Base-by-base conservation (phyloP, 2,329 filamentous ascomycete genomes). In the Colletotrichum somersetense region DNA sequence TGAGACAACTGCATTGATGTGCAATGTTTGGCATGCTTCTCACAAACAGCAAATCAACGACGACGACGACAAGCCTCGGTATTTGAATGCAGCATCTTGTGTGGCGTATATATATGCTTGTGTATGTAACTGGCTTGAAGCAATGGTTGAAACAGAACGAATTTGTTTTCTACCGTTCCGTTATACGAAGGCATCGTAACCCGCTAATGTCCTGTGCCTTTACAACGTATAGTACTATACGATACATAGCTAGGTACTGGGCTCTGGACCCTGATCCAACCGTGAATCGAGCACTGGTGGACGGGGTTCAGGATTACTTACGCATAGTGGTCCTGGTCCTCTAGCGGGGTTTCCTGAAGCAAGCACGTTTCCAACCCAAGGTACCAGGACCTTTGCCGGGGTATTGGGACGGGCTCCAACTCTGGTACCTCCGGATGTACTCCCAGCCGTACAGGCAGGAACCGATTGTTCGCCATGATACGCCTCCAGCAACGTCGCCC, bases 341-440 rank as follows among this genome's bases (percentile, higher is more conserved):
- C 48, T 66, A 46, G 67, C 53, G 58, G 20, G 44, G 59, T 23
- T 42, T 67, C 30, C n/a, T 62, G 63, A 71, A 67, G 55, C 67
- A 67, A 62, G 63, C 63, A 56, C 67, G 67, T 67, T 67, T 71
- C 63, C 67, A 71, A 67, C 42, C 44, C 23, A 65, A 69, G 66
- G 66, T 65, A 58, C 53, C 66, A 52, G 10, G 61, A 69, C 66
- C 61, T 65, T 42, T 52, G 20, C 26, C 23, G 38, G 30, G 35
- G n/a, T 68, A 40, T 48, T 30, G n/a, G n/a, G 30, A 42, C 30
- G 38, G 33, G 48, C 38, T 62, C 23, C n/a, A 44, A 40, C n/a
- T 44, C 23, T 38, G 46, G 65, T 67, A 44, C 38, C 46, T n/a
- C 20, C 23, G 20, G 53, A 35, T 57, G 62, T 42, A 18, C 20